Percentiles rank a stretch among this genome's conserved stretches.
These are phyloP conservation scores for Withania somnifera DNA, from an alignment of 305 asterid genomes.

Conservation along the genomic window DNA sequence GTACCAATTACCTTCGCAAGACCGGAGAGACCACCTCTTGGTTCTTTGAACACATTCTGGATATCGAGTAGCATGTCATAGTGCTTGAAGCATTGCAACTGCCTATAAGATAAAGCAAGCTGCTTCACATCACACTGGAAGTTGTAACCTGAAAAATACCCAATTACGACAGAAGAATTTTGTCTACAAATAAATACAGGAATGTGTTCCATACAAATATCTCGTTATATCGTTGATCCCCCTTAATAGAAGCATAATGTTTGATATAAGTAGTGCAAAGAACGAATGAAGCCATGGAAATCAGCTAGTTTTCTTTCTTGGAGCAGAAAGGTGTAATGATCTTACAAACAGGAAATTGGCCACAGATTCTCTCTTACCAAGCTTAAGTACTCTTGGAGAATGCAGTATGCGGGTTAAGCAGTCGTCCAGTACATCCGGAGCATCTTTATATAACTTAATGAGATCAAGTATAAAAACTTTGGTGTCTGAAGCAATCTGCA, in stretches of 20 bases:
- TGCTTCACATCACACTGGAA: constrained; percentile 74
- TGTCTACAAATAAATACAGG: neutral
- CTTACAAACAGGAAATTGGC: neutral
- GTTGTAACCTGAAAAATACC: constrained; percentile 63
- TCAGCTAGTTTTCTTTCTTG: neutral
- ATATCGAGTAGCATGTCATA: constrained; percentile 91
- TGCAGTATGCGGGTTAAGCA: constrained; percentile 68
- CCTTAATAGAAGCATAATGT: neutral
- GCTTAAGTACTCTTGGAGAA: constrained; percentile 77
- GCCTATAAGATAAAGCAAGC: constrained; percentile 72
- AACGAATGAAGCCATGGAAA: neutral
- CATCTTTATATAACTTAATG: constrained; percentile 58
- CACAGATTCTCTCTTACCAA: constrained; percentile 42
- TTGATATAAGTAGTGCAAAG: neutral
- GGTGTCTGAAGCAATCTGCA: constrained; percentile 89
- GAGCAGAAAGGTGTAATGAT: neutral
- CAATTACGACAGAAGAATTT: constrained; percentile 10
- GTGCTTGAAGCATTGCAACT: constrained; percentile 63
- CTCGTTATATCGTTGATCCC: neutral
- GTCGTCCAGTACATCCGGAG: constrained; percentile 55
- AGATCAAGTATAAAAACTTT: constrained; percentile 83
- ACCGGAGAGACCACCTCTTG: constrained; percentile 92
- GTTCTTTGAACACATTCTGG: constrained; percentile 77
- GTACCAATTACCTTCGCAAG: constrained; percentile 53
- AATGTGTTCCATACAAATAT: constrained; percentile 1